phyloP scores from a whole-genome alignment of 306 rosid genomes.

The Lathyrus aphaca region DNA sequence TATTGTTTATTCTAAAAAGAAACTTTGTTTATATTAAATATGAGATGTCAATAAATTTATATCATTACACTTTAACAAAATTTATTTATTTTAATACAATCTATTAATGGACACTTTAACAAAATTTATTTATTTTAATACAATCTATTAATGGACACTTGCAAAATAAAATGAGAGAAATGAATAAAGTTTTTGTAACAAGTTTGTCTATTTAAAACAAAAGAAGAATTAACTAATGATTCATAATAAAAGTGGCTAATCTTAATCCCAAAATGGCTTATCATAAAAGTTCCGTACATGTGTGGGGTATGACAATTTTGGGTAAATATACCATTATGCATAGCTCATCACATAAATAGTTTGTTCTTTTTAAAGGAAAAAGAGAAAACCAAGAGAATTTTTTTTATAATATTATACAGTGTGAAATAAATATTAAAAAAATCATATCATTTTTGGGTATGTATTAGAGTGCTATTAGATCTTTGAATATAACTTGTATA shows the following conservation, averaged over 20 bases:
- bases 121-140: no score
- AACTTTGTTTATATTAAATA: no score
- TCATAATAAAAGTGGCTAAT: neutral
- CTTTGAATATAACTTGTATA: neutral
- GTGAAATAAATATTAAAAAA: neutral
- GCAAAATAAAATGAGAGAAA: no score
- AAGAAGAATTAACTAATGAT: neutral
- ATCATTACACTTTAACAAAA: no score
- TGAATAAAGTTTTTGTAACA: no score
- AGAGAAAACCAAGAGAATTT: neutral
- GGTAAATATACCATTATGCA: neutral
- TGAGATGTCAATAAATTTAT: no score
- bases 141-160: no score
- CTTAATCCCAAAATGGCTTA: slow-evolving; percentile 1
- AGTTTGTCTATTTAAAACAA: no score
- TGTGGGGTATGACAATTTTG: slow-evolving; percentile 3
- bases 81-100: no score
- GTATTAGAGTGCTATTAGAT: neutral
- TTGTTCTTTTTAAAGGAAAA: neutral
- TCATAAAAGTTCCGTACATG: slow-evolving; percentile 33
- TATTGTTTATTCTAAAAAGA: no score
- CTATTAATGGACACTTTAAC: no score
- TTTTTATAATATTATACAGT: neutral
- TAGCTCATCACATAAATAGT: neutral
- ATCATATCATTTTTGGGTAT: no score